Evolutionary conservation across 2,329 filamentous ascomycete genomes (phyloP), one percentile per base, ranked within the genome.

Genomic region (Aspergillus eucalypticola): DNA sequence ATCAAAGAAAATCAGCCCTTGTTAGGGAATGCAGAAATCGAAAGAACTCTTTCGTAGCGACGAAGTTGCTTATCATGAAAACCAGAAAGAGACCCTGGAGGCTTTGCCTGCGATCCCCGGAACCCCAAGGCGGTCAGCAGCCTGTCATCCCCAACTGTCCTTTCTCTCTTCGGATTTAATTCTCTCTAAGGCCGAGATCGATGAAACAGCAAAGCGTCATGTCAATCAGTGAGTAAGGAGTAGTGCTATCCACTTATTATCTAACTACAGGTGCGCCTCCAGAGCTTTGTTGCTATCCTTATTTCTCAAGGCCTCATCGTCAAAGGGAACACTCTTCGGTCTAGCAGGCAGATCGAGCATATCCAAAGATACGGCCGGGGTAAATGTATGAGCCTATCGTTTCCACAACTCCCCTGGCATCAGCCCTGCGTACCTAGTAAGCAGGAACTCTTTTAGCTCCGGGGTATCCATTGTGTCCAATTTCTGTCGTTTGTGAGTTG

Each of bases 381-480:
- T 17, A 50, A 29, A 50, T 23, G 15, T 32, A 3, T 17, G n/a
- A 27, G 23, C 29, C 54, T 32, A 56, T 50, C 54, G n/a, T 13
- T 38, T 8, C 7, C 46, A 19, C 21, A 42, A 4, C 2, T 13
- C 21, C 15, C 29, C 44, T 15, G 42, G 42, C 5, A 41, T 19
- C 19, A 62, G 67, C 72, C 5, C 61, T 70, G 3, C 74, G 74
- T 53, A 61, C 25, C 44, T 54, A 17, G 54, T 41, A 15, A 62
- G 15, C 50, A 59, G 27, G n/a, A 60, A 46, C n/a, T 59, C 21
- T 19, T 58, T 54, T 13, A 59, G 17, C 39, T 61, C 59, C 2
- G 55, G 51, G 8, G 61, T 61, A n/a, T 52, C 61, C 61, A 63
- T 53, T 6, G 39, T 19, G 42, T 63, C 61, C 58, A 60, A 35